A percentile compares a stretch with the other conserved stretches of the same genome.
Evolutionary conservation across 805 yeast genomes (phyloP).

Genomic region (Teunomyces gatunensis): DNA sequence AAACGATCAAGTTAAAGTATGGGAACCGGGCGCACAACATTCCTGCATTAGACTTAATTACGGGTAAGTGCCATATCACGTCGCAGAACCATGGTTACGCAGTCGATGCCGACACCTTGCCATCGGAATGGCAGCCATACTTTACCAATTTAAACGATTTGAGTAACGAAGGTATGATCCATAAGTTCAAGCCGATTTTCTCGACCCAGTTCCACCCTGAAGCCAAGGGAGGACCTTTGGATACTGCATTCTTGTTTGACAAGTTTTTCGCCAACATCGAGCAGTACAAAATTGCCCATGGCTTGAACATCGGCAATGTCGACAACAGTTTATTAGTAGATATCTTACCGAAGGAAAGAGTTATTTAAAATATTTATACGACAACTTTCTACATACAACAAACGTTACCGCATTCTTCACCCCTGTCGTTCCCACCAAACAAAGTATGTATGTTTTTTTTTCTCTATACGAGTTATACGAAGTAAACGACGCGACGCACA

Average conservation of each 20-base stretch:
- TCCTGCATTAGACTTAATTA: conserved; percentile 85
- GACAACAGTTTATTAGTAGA: conserved; percentile 54
- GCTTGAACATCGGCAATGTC: conserved; percentile 43
- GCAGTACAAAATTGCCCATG: conserved; percentile 42
- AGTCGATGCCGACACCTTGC: conserved; percentile 78
- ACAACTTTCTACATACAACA: not conserved
- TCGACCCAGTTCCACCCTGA: conserved; percentile 99
- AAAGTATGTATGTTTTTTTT: no score
- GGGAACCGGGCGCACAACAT: conserved; percentile 99
- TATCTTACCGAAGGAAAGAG: conserved; percentile 65
- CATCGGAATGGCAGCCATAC: conserved; percentile 77
- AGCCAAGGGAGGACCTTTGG: conserved; percentile 98
- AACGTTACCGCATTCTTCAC: not conserved
- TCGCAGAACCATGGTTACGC: conserved; percentile 99
- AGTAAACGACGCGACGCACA: conserved; percentile 1
- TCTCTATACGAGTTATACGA: conserved; percentile 2
- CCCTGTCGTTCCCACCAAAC: not conserved
- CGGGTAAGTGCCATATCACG: conserved; percentile 95
- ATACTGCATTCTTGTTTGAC: conserved; percentile 87
- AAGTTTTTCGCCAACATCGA: conserved; percentile 74
- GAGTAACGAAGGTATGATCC: conserved; percentile 97
- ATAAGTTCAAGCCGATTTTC: conserved; percentile 81
- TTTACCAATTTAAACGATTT: conserved; percentile 93
- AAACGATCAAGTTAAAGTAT: conserved; percentile 87
- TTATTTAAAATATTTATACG: conserved; percentile 30